Conservation (phyloP, 2,329 filamentous ascomycete genomes). For the Cadophora luteo-olivacea region DNA sequence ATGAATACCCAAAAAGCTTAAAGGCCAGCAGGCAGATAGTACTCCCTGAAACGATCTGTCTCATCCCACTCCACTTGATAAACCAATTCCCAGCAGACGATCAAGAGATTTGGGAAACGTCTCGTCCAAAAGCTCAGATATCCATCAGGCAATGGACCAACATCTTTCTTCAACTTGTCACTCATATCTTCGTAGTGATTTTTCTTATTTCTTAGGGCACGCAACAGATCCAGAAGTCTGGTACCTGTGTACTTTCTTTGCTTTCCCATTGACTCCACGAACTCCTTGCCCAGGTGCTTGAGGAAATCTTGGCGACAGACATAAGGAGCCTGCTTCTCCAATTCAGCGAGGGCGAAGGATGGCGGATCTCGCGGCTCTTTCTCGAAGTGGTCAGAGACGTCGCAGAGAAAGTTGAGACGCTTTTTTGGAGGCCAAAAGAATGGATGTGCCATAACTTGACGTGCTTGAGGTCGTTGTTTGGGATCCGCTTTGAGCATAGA, state of each 20-base stretch:
- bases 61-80: slow-evolving; percentile 59
- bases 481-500: slow-evolving; percentile 73
- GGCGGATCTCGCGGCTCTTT: slow-evolving; percentile 87
- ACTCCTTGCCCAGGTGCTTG: slow-evolving; percentile 74
- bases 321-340: slow-evolving; percentile 59
- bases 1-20: slow-evolving; percentile 9
- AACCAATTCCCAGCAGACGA: slow-evolving; percentile 69
- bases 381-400: slow-evolving; percentile 96
- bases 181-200: slow-evolving; percentile 99
- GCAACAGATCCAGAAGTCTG: slow-evolving; percentile 82
- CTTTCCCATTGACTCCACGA: slow-evolving; percentile 89
- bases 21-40: slow-evolving; percentile 59
- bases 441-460: slow-evolving; percentile 86
- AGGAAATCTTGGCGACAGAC: slow-evolving; percentile 79
- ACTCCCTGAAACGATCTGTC: slow-evolving; percentile 69
- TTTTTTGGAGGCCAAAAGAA: slow-evolving; percentile 97
- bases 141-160: slow-evolving; percentile 67
- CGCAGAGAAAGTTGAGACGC: slow-evolving; percentile 89
- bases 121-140: slow-evolving; percentile 74
- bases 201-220: slow-evolving; percentile 92
- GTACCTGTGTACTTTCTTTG: slow-evolving; percentile 93
- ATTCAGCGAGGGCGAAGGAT: slow-evolving; percentile 67
- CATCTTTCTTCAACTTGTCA: slow-evolving; percentile 73
- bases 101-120: slow-evolving; percentile 69
- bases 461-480: slow-evolving; percentile 70